Evolutionary conservation across 371 early-diverging fungal genomes (phyloP), one percentile per base, ranked within the genome.

Genomic region (Apophysomyces variabilis): DNA sequence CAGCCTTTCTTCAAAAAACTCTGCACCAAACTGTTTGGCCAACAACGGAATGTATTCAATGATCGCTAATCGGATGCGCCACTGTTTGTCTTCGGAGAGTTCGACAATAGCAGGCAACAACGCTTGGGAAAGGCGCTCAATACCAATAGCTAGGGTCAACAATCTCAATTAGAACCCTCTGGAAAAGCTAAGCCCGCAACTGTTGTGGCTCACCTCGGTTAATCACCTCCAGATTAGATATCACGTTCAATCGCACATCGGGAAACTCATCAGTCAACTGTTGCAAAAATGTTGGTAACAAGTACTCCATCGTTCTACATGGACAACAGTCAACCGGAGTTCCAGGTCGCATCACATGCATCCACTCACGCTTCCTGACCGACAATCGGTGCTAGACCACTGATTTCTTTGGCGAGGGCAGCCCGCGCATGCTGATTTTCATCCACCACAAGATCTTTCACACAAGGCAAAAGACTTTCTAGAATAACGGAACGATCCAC

Each of bases 1-100:
- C 2, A 99, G 87, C 79, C 96, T 94, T 74, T 97, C 98, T 73
- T 99, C 95, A 81, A 99, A 98, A 79, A 99, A 96, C 36, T 87
- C 90, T 16, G 93, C 90, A 37, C 99, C 99, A 71, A 99, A 87
- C 77, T 99, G 98, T 50, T 88, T 91, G 18, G 98, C 96, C 67
- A 99, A 87, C 50, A 98, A 82, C 12, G 99, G 99, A 67, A 98
- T 96, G 73, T 97, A 95, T 71, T 98, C 97, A 76, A 99, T 98
- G 70, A 99, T 98, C 3, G 98, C 98, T 71, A 96, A 80, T 35
- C 99, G 93, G 57, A 98, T 97, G 50, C 99, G 92, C 99, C 99
- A 99, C 73, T 98, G 97, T 84, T 97, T 97, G 78, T 99, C 99
- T 83, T 98, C 98, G 12, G 99, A 96, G 35, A 99, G 84, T 77